Conservation (phyloP, 2,329 filamentous ascomycete species). For the Lachnellula arida region DNA sequence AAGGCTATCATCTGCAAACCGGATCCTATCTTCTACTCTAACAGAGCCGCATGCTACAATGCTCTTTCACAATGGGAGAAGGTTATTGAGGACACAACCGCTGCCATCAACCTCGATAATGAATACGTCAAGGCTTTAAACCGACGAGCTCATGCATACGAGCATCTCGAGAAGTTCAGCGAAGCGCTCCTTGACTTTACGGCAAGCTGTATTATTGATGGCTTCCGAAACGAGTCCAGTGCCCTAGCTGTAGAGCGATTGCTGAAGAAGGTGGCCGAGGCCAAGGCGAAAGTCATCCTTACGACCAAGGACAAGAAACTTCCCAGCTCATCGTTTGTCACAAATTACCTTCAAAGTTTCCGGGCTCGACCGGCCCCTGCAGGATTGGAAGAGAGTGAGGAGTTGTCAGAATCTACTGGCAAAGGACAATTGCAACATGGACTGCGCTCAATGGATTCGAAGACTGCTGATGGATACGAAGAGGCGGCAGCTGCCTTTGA, state of each 20-base stretch:
- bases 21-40: conserved; percentile 97
- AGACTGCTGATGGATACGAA: conserved; percentile 87
- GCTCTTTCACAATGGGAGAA: conserved; percentile 90
- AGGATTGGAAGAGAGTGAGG: conserved; percentile 76
- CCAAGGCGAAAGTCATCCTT: conserved; percentile 87
- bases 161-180: conserved; percentile 85
- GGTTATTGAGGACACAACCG: conserved; percentile 94
- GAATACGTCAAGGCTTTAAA: conserved; percentile 98
- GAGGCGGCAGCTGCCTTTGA: conserved; percentile 84
- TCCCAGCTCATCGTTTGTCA: conserved; percentile 92
- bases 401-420: conserved; percentile 72
- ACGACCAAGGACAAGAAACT: conserved; percentile 75
- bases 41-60: conserved; percentile 96
- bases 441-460: conserved; percentile 73
- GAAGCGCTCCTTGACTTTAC: conserved; percentile 97
- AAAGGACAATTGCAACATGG: conserved; percentile 84
- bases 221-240: conserved; percentile 86
- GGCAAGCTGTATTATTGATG: conserved; percentile 97
- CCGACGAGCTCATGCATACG: conserved; percentile 92
- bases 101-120: conserved; percentile 86
- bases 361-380: conserved; percentile 72
- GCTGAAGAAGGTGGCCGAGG: conserved; percentile 93
- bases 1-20: conserved; percentile 96
- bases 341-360: conserved; percentile 99
- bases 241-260: conserved; percentile 87